Percentiles rank a stretch among this genome's conserved stretches.
phyloP scores from a whole-genome alignment of 192 early-diverging fungal species.

The Umbelopsis isabellina region DNA sequence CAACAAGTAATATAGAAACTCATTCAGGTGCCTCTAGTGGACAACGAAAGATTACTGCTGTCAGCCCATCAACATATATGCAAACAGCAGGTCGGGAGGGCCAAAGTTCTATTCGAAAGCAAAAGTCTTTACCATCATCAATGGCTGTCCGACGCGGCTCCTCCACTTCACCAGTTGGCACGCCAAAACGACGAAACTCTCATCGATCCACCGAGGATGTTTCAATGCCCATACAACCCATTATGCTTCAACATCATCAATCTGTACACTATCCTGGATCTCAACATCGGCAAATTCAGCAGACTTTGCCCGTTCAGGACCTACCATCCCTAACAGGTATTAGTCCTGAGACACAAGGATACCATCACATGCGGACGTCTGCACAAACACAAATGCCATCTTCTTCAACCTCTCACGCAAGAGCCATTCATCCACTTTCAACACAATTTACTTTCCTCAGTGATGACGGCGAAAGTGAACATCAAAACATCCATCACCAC shows the following conservation, averaged over 20 bases:
- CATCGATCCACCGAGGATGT: not conserved
- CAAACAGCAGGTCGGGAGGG: not conserved
- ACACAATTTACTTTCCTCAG: not conserved
- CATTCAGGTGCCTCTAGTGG: not conserved
- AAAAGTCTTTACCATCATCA: conserved; percentile 8
- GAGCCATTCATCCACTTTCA: conserved; percentile 22
- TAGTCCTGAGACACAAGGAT: not conserved
- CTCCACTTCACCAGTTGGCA: not conserved
- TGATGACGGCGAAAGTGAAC: not conserved
- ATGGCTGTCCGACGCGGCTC: not conserved
- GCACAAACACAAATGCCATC: not conserved
- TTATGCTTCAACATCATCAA: conserved; percentile 16
- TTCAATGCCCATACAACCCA: not conserved
- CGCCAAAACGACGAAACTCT: not conserved
- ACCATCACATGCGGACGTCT: not conserved
- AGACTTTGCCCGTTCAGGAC: not conserved
- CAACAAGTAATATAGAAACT: not conserved
- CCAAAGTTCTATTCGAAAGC: not conserved
- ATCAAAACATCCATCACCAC: conserved; percentile 11
- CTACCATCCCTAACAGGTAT: not conserved
- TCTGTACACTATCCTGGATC: conserved; percentile 17
- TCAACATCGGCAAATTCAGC: not conserved
- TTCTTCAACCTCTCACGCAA: not conserved
- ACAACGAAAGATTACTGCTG: not conserved
- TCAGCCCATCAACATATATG: not conserved